Percentiles rank a stretch among this genome's conserved stretches.
phyloP scores from a whole-genome alignment of 73 alveolate species.

The Vitrella brassicaformis region DNA sequence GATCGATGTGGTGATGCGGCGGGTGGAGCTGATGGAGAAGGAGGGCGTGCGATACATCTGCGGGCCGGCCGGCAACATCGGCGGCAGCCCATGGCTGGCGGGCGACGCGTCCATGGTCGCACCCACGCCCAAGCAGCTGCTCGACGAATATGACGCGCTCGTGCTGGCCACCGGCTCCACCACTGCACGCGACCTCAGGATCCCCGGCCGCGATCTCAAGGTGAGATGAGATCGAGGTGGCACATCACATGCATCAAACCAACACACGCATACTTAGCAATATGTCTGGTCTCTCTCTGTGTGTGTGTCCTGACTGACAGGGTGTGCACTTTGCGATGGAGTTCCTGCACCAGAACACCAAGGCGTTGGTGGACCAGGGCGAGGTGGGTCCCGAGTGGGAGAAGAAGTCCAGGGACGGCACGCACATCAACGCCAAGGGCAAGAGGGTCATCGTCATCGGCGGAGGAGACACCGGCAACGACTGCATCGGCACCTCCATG shows the following conservation, averaged over 20 bases:
- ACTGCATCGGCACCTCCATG: conserved; percentile 38
- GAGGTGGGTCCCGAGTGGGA: conserved; percentile 9
- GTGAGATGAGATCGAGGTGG: too few species aligned
- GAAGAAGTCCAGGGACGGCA: background rate
- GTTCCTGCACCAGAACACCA: conserved; percentile 20
- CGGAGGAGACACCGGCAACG: conserved; percentile 43
- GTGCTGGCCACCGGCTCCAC: conserved; percentile 35
- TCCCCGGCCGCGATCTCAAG: conserved; percentile 26
- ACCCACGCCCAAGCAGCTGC: conserved; percentile 13
- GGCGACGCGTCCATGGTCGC: conserved; percentile 1
- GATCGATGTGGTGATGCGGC: conserved; percentile 30
- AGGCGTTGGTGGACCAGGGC: conserved; percentile 27
- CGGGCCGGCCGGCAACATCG: conserved; percentile 16
- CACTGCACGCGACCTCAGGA: conserved; percentile 24
- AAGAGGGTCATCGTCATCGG: conserved; percentile 37
- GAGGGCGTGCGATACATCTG: conserved; percentile 20
- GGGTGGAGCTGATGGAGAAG: conserved; percentile 19
- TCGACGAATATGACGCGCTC: conserved; percentile 26
- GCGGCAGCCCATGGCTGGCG: background rate
- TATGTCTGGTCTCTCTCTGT: too few species aligned
- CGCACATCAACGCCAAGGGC: conserved; percentile 27
- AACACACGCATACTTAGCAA: too few species aligned
- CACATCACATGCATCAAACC: too few species aligned
- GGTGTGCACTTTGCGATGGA: conserved; percentile 40
- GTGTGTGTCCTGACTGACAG: too few species aligned